Evolutionary conservation across 139 green algal species (phyloP), one percentile per base, ranked within the genome.

Genomic region (Chlamydomonas eustigma): DNA sequence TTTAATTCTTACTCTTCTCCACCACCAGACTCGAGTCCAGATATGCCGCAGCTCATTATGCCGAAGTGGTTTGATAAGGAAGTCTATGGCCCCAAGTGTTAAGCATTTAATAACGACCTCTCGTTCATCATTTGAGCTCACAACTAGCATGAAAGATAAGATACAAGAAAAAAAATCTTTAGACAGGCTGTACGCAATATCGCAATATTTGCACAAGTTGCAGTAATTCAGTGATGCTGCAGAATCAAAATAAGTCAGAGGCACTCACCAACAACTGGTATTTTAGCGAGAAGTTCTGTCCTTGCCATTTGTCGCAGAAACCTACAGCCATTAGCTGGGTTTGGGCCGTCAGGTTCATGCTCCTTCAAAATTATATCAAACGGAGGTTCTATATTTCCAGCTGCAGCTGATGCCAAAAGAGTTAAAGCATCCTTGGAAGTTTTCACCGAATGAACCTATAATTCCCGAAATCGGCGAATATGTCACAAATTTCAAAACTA

Each of bases 21-120:
- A 87, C 77, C 89, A 87, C 91, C 91, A 96, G 0, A 97, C 88
- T 18, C 90, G 83, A 3, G 89, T 93, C 92, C 92, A 97, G 4
- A 97, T 83, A 75, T 93, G 90, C 0, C 88, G 81, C 35, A 96
- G 79, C 80, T 97, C 92, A 64, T 96, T 95, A 22, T 86, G 81
- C 2, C 92, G 81, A 64, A 97, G 78, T 1, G 92, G 92, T 71
- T 94, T 95, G 37, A 97, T 79, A 39, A 95, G 87, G 74, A 91
- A 97, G 81, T 97, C 92, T 24, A 91, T 86, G 0, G 92, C 92
- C 28, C 92, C 92, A n/a, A 90, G 83, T 32, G 88, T 83, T 18
- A 96, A 84, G 84, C 91, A 95, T 2, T 88, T 78, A 37, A 92
- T 74, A 33, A 97, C 88, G 2, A 84, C 76, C 3, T 92, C 84